Evolutionary conservation across 768 basidiomycete genomes (phyloP), one percentile per base, ranked within the genome.

Genomic region (Candolleomyces aberdarensis): DNA sequence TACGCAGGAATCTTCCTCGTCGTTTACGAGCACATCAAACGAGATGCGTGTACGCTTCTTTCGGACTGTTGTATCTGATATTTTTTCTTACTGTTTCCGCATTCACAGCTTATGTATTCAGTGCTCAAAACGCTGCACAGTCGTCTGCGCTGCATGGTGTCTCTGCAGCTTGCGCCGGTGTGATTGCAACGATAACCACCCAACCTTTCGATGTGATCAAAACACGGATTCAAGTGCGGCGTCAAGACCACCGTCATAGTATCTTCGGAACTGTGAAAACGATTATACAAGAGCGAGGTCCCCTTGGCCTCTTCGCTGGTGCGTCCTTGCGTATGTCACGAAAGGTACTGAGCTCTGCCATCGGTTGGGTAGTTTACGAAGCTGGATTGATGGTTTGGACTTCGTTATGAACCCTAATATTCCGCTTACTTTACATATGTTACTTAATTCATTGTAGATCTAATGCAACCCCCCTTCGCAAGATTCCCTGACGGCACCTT

Each of bases 161-260:
- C 40, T 83, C 89, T 44, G 94, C 89, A 9, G 92, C 92, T 0
- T 79, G 85, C 0, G 94, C 95, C 9, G 92, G 94, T 2, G 87
- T 86, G 1, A 78, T 95, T 56, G 94, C 94, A 0, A 96, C 94
- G 0, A 73, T 94, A 57, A 80, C 80, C 1, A 98, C 96, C 1
- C 93, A 95, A 66, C 96, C 96, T 2, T 96, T 96, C 65, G 95
- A 98, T 70, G 93, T 95, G 47, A 82, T 97, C 64, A 98, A 98
- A 92, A 98, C 95, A 0, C 91, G 93, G 69, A 87, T 98, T 71
- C 95, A 98, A 77, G 91, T 98, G 3, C 87, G 91, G n/a, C 82
- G 81, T 1, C 89, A 88, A 65, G 82, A 84, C 26, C 79, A 82
- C 64, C 96, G 96, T 67, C 86, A 85, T 2, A 86, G 91, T 9